phyloP scores from a whole-genome alignment of 140 eudicot genomes.

The Cichorium intybus region DNA sequence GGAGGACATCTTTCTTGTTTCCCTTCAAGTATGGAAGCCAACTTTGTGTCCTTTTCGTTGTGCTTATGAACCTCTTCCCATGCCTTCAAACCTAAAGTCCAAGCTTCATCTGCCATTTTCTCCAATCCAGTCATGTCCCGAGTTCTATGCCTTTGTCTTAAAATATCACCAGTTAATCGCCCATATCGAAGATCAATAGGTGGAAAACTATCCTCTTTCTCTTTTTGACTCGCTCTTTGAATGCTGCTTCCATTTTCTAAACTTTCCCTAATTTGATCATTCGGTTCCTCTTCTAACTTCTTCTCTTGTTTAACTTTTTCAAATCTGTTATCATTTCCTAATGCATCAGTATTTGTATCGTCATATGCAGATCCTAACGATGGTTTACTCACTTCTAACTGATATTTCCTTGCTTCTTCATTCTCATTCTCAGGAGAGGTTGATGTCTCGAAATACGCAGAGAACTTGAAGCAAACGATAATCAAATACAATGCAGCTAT shows the following conservation, averaged over 20 bases:
- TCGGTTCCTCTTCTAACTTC: slow-evolving; percentile 11
- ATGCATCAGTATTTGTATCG: slow-evolving; percentile 42
- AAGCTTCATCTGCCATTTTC: slow-evolving; percentile 94
- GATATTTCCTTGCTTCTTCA: slow-evolving; percentile 23
- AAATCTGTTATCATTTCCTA: slow-evolving; percentile 38
- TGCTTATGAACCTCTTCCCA: slow-evolving; percentile 66
- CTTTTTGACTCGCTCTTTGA: slow-evolving; percentile 12
- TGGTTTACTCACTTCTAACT: slow-evolving; percentile 37
- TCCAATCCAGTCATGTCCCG: slow-evolving; percentile 59
- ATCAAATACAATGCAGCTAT: slow-evolving; percentile 72
- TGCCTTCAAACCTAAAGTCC: slow-evolving; percentile 74
- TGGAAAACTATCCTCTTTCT: slow-evolving; percentile 22
- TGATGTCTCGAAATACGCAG: slow-evolving; percentile 57
- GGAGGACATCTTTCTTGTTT: slow-evolving; percentile 81
- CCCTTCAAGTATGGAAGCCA: slow-evolving; percentile 54
- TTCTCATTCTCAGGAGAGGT: slow-evolving; percentile 15
- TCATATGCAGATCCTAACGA: slow-evolving; percentile 31
- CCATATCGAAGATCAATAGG: slow-evolving; percentile 57
- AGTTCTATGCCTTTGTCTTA: slow-evolving; percentile 48
- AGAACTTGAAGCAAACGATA: slow-evolving; percentile 67
- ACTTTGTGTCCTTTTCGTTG: slow-evolving; percentile 34
- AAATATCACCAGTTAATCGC: slow-evolving; percentile 52
- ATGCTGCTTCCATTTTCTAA: slow-evolving; percentile 1
- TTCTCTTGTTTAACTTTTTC: slow-evolving; percentile 26
- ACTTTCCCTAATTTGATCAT: slow-evolving; percentile 3